Evolutionary conservation across 2,329 filamentous ascomycete species (phyloP).

Genomic region (Fusarium pseudocircinatum): DNA sequence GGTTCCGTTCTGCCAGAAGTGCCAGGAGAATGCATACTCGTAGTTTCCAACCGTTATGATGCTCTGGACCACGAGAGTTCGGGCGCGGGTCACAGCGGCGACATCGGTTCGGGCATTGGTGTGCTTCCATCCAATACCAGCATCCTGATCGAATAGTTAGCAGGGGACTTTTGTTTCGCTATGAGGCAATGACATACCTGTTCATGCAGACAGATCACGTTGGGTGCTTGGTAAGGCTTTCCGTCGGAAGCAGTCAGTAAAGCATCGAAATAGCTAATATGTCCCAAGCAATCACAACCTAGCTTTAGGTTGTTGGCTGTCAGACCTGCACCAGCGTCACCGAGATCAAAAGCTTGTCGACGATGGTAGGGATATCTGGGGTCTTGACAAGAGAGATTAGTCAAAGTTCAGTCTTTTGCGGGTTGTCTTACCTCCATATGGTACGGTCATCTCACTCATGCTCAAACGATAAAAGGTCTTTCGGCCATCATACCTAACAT

Average conservation of each 20-base stretch:
- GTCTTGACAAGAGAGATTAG: neutral
- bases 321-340: conserved; percentile 73
- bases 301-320: conserved; percentile 60
- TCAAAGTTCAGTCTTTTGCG: neutral
- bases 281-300: neutral
- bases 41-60: conserved; percentile 77
- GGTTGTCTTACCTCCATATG: conserved; percentile 36
- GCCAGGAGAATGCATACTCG: conserved; percentile 66
- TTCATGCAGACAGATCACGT: conserved; percentile 75
- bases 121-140: conserved; percentile 77
- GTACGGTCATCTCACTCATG: conserved; percentile 75
- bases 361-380: conserved; percentile 71
- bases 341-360: conserved; percentile 78
- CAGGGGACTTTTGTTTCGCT: rapidly evolving
- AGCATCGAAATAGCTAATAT: conserved; percentile 56
- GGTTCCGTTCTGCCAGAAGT: conserved; percentile 68
- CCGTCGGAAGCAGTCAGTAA: neutral
- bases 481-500: conserved; percentile 72
- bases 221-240: conserved; percentile 52
- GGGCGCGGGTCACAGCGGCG: conserved; percentile 66
- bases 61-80: conserved; percentile 73
- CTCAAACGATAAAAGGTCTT: conserved; percentile 73
- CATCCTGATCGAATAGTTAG: conserved; percentile 56
- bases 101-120: conserved; percentile 70
- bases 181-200: conserved; percentile 26